These are phyloP conservation scores for Prunus davidiana DNA, from an alignment of 306 rosid species.

Conservation along the genomic window DNA sequence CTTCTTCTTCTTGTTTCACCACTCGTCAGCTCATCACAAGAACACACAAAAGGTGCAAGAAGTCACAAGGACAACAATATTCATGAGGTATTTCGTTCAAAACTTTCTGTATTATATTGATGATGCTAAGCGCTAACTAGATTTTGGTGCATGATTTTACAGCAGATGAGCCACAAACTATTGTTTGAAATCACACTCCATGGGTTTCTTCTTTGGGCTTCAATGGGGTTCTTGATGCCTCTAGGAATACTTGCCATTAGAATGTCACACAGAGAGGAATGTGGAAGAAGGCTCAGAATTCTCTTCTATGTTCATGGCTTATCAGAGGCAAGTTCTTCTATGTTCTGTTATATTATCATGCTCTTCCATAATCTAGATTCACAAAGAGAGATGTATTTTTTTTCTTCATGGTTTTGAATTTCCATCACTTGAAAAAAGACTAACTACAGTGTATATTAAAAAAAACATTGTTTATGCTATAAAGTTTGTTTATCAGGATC, in stretches of 20 bases:
- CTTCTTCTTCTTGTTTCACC: constrained; percentile 35
- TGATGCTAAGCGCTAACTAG: not conserved
- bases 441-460: not conserved
- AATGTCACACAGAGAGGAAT: constrained; percentile 49
- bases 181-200: constrained; percentile 57
- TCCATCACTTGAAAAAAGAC: constrained; percentile 16
- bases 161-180: constrained; percentile 54
- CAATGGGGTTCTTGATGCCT: constrained; percentile 96
- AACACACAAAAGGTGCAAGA: constrained; percentile 22
- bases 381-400: not conserved
- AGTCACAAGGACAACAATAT: constrained; percentile 22
- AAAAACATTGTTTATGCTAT: constrained; percentile 13
- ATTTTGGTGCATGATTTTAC: constrained; percentile 9
- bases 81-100: constrained; percentile 38
- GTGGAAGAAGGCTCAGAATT: constrained; percentile 57
- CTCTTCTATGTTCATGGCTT: constrained; percentile 63
- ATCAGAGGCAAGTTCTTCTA: constrained; percentile 62
- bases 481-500: constrained; percentile 10
- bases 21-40: constrained; percentile 45
- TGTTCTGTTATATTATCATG: not conserved
- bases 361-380: not conserved
- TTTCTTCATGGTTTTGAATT: not conserved
- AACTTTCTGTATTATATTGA: not conserved
- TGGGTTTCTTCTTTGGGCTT: constrained; percentile 87
- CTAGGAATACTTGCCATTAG: constrained; percentile 74